Base-by-base conservation (phyloP, 352 stramenopile species). In the Phytopythium helicoides region DNA sequence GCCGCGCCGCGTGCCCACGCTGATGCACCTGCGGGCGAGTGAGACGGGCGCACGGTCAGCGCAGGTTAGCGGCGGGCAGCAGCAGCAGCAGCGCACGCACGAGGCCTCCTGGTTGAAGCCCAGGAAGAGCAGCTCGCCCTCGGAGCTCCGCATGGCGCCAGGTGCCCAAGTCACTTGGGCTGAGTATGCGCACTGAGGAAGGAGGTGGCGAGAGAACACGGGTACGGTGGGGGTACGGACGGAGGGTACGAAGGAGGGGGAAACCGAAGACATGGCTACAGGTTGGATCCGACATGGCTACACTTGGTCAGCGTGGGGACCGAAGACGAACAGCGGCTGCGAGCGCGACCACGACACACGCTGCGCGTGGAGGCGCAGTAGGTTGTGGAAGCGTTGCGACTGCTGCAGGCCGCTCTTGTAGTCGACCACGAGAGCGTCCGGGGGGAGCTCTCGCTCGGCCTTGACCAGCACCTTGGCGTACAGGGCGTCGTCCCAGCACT, bases 41-140 rank as follows among this genome's bases (percentile, higher is more conserved):
- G 54, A 18, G 25, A 26, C 8, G 37, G 25, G 34, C 5, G 22
- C 16, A 52, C 33, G 23, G 25, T 25, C 15, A 23, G 2, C 23
- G 7, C 39, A 12, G 40, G 38, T 50, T 16, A 36, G 14, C 28
- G 16, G 14, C 18, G 10, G 18, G 18, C 15, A 59, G 12, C 23
- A 36, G 25, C 4, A 33, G 31, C 31, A n/a, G 26, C 40, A 6
- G 14, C 6, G 23, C 0, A 68, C 82, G 62, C 71, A 95, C 82
- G 85, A 91, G 11, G 89, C 90, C 55, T 97, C 88, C 56, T 97
- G 90, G 65, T 97, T 97, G 54, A 97, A 94, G 76, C 87, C 92
- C 41, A 96, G 68, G 67, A 92, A 96, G 70, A 95, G 86, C 59
- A 94, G 61, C 46, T 92, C 78, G 36, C 53, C 76, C 33, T 81